phyloP scores from a whole-genome alignment of 1,284 basidiomycete species.

The Termitomyces sp. region DNA sequence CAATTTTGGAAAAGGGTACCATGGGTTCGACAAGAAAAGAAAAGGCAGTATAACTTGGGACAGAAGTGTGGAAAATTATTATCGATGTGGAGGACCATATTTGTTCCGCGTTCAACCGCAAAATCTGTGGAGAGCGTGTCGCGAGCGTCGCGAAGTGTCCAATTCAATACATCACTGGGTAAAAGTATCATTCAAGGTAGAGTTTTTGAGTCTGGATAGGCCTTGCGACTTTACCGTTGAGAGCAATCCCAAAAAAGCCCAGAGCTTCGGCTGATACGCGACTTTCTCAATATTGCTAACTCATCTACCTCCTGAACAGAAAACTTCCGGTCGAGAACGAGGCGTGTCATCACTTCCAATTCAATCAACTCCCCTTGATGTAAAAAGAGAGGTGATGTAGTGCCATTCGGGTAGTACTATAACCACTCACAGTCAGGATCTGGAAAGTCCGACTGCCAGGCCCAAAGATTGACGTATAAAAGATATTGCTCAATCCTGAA shows the following conservation, averaged over 20 bases:
- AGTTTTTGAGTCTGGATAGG: not conserved
- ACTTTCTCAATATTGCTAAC: constrained; percentile 17
- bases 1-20: constrained; percentile 7
- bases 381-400: not conserved
- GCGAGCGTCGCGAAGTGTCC: constrained; percentile 11
- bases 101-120: constrained; percentile 1
- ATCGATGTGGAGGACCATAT: constrained; percentile 15
- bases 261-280: constrained; percentile 15
- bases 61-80: constrained; percentile 25
- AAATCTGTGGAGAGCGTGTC: constrained; percentile 4
- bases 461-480: constrained; percentile 19
- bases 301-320: constrained; percentile 25
- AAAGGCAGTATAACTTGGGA: constrained; percentile 25
- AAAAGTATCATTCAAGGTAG: not conserved
- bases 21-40: constrained; percentile 18
- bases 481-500: constrained; percentile 28
- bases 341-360: constrained; percentile 28
- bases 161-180: constrained; percentile 18
- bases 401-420: too few species aligned
- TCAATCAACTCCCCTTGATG: constrained; percentile 33
- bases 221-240: constrained; percentile 28
- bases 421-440: constrained; percentile 42
- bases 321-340: constrained; percentile 22
- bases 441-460: constrained; percentile 32
- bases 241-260: constrained; percentile 30